These are phyloP conservation scores for Tetrahymena borealis DNA, from an alignment of 73 alveolate genomes.

Conservation along the genomic window DNA sequence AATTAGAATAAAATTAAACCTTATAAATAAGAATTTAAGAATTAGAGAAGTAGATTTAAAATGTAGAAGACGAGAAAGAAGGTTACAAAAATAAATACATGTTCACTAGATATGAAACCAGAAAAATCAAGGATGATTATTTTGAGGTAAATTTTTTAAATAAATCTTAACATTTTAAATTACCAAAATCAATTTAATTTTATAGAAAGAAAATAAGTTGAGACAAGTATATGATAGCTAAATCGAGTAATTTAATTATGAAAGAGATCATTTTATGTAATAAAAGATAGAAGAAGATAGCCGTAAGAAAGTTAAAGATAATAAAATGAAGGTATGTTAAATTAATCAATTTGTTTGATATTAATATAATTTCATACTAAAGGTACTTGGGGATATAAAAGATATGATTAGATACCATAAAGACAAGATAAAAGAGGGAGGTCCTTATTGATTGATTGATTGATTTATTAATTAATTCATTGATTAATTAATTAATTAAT, in stretches of 20 bases:
- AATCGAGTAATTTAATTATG: not conserved
- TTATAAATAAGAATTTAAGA: not conserved
- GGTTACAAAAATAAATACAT: not conserved
- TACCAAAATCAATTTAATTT: not conserved
- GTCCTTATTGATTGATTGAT: not conserved
- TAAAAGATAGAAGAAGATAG: not conserved
- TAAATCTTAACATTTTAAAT: not conserved
- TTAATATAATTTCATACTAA: not conserved
- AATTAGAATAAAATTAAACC: not conserved
- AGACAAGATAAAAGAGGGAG: not conserved
- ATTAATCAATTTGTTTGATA: not conserved
- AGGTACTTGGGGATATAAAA: not conserved
- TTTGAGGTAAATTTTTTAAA: not conserved
- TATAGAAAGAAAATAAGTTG: not conserved
- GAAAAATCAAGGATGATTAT: not conserved
- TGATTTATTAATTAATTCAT: not conserved
- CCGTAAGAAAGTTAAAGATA: not conserved
- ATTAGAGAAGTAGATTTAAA: not conserved
- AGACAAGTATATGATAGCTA: not conserved
- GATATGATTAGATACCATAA: not conserved
- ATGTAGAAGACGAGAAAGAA: not conserved
- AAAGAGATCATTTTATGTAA: not conserved
- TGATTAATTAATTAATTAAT: too few species aligned
- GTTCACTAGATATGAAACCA: not conserved
- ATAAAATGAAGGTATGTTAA: not conserved